Percentiles rank a stretch among this genome's conserved stretches.
These are phyloP conservation scores for Eragrostis tef DNA, from an alignment of 202 grass and related monocot genomes.

Conservation along the genomic window DNA sequence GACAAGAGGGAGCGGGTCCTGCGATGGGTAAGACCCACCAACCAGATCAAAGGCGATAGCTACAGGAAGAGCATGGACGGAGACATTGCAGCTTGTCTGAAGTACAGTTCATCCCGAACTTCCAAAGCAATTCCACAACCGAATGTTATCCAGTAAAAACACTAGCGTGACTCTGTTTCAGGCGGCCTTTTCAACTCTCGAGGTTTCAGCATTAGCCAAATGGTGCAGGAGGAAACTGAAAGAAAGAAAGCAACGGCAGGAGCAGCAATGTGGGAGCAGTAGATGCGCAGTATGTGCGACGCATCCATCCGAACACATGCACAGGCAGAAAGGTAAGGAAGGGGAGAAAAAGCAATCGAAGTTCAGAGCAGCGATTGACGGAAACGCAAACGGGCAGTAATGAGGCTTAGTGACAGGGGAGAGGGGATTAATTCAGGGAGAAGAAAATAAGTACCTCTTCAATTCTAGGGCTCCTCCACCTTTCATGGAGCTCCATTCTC, in stretches of 20 bases:
- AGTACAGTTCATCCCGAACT: background rate
- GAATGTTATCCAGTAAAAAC: too few relatives aligned
- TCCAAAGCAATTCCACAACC: background rate
- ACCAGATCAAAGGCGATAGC: conserved; percentile 16
- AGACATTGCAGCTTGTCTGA: background rate
- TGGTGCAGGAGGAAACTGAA: background rate
- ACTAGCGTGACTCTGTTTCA: background rate
- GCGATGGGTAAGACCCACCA: background rate
- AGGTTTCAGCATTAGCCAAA: too few relatives aligned
- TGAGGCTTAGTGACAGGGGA: background rate
- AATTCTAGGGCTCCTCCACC: background rate
- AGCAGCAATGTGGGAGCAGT: background rate
- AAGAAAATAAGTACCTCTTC: background rate
- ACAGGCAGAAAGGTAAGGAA: background rate
- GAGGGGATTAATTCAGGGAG: background rate
- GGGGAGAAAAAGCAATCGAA: background rate
- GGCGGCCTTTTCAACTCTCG: background rate
- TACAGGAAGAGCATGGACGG: background rate
- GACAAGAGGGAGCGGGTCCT: conserved; percentile 12
- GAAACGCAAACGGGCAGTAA: background rate
- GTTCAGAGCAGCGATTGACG: background rate
- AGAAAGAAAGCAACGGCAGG: background rate
- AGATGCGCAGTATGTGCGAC: background rate
- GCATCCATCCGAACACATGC: background rate
- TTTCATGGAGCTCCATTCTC: background rate